Percentiles rank a stretch among this genome's conserved stretches.
Evolutionary conservation across 1,284 basidiomycete genomes (phyloP).

Genomic region (Puccinia horiana): DNA sequence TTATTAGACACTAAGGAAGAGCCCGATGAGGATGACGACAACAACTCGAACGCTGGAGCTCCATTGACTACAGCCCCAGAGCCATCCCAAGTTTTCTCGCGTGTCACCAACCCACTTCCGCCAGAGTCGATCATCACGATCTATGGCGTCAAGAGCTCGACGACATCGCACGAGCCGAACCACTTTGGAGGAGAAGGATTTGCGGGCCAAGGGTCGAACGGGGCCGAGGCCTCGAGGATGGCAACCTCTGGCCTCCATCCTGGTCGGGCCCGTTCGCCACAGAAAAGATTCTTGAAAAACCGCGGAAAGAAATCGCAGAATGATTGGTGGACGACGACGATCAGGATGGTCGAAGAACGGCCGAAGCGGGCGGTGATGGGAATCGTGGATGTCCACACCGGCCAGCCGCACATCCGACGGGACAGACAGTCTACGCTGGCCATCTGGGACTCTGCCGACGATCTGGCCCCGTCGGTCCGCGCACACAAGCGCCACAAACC

Average conservation of each 20-base stretch:
- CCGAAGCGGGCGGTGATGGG: conserved; percentile 39
- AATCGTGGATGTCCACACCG: conserved; percentile 40
- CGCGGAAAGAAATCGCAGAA: conserved; percentile 49
- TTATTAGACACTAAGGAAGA: conserved; percentile 15
- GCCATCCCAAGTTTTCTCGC: conserved; percentile 28
- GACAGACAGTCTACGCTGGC: conserved; percentile 39
- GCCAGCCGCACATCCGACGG: conserved; percentile 31
- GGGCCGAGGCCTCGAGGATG: background rate
- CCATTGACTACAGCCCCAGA: conserved; percentile 10
- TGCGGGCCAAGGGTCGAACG: background rate
- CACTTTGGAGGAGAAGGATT: background rate
- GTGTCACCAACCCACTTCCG: conserved; percentile 39
- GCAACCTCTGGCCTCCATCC: conserved; percentile 51
- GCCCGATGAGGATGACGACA: conserved; percentile 36
- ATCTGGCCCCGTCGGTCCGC: background rate
- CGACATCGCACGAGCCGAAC: conserved; percentile 7
- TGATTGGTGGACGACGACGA: conserved; percentile 48
- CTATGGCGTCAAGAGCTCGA: conserved; percentile 29
- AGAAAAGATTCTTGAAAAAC: conserved; percentile 46
- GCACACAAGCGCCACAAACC: conserved; percentile 18
- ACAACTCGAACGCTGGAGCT: conserved; percentile 9
- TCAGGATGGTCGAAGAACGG: conserved; percentile 12
- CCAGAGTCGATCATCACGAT: conserved; percentile 45
- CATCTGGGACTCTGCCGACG: conserved; percentile 25
- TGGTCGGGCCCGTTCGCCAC: conserved; percentile 54